phyloP scores from a whole-genome alignment of 2,329 filamentous ascomycete genomes.

The Pseudogymnoascus pannorum region DNA sequence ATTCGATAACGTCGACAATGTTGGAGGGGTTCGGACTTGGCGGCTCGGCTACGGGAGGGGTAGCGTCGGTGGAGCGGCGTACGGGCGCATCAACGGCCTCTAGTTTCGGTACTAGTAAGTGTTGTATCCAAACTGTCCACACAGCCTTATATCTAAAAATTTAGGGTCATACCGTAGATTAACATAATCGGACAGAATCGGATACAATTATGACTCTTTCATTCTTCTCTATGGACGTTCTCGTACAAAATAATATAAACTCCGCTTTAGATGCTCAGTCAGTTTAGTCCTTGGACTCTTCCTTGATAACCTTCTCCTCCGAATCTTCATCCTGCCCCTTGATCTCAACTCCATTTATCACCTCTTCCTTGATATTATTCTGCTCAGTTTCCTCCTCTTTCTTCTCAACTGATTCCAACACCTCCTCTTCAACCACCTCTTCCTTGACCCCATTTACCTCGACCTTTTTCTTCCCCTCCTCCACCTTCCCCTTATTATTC shows the following conservation, averaged over 20 bases:
- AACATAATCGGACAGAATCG: no score
- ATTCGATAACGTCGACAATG: neutral
- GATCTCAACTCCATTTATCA: neutral
- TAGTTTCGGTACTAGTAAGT: neutral
- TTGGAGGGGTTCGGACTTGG: neutral
- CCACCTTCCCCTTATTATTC: conserved; percentile 17
- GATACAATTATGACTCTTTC: neutral
- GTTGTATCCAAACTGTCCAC: no score
- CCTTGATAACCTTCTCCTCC: neutral
- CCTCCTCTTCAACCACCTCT: neutral
- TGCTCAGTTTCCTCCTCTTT: neutral
- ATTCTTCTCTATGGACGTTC: neutral
- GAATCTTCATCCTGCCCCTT: neutral
- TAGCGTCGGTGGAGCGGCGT: neutral
- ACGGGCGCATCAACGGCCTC: neutral
- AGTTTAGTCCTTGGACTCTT: neutral
- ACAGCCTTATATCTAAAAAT: no score
- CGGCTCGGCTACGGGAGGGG: neutral
- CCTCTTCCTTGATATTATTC: neutral
- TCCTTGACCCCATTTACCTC: neutral
- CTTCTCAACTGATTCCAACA: neutral
- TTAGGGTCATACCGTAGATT: no score
- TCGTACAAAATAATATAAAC: neutral
- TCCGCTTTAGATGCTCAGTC: neutral
- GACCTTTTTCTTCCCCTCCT: conserved; percentile 24